Evolutionary conservation across 176 grass and related monocot genomes (phyloP).

Genomic region (Carex parvula): DNA sequence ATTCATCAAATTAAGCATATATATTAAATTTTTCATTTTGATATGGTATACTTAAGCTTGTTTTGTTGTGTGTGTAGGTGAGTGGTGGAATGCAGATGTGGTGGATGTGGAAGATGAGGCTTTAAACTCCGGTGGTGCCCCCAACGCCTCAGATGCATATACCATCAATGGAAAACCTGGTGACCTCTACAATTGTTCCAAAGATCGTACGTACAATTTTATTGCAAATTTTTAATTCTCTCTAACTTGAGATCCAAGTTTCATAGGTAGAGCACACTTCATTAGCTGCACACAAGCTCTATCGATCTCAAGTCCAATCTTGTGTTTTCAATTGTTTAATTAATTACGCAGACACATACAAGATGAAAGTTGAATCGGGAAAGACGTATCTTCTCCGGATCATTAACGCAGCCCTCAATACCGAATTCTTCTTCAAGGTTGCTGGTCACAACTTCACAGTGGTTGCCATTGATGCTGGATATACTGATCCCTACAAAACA

Average conservation of each 20-base stretch:
- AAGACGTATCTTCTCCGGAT: constrained; percentile 60
- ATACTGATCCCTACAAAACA: constrained; percentile 52
- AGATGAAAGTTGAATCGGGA: constrained; percentile 33
- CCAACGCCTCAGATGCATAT: constrained; percentile 37
- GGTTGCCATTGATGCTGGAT: constrained; percentile 58
- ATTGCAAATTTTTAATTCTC: not conserved
- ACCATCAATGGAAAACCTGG: constrained; percentile 65
- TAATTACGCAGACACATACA: constrained; percentile 28
- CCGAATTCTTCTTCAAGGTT: constrained; percentile 70
- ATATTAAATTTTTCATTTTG: not conserved
- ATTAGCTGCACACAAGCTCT: not conserved
- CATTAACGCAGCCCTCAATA: constrained; percentile 76
- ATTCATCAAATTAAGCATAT: no score
- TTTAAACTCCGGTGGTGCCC: not conserved
- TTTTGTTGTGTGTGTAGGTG: constrained; percentile 25
- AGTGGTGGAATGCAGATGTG: constrained; percentile 69
- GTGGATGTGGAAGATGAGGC: constrained; percentile 9
- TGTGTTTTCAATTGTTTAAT: not conserved
- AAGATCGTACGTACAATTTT: constrained; percentile 30
- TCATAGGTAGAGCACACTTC: no score
- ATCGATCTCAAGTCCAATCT: not conserved
- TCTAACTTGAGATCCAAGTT: not conserved
- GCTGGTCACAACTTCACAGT: constrained; percentile 56
- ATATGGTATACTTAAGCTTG: not conserved
- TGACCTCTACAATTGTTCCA: constrained; percentile 35